Evolutionary conservation across 140 eudicot species (phyloP).

Genomic region (Anethum foeniculum): DNA sequence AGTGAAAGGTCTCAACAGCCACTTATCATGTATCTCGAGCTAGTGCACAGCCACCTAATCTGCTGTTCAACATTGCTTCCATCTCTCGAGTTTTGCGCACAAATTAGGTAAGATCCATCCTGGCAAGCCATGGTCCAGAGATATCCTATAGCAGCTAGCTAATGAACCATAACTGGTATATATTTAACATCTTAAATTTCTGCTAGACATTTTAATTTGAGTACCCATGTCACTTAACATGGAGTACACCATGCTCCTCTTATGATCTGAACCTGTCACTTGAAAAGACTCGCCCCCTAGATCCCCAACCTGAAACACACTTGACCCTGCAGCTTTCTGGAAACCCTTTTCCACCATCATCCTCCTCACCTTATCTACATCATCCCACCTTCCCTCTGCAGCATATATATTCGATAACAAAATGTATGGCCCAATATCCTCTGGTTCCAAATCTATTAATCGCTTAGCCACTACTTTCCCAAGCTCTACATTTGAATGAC

Average conservation of each 20-base stretch:
- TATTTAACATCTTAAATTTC: not conserved
- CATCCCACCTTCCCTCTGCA: conserved; percentile 52
- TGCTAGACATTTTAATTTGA: conserved; percentile 40
- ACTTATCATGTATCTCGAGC: conserved; percentile 14
- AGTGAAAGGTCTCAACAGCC: conserved; percentile 18
- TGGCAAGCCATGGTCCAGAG: not conserved
- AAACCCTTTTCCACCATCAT: conserved; percentile 42
- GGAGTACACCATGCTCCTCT: conserved; percentile 46
- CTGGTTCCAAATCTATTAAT: conserved; percentile 45
- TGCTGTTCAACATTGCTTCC: conserved; percentile 3
- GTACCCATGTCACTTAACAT: conserved; percentile 50
- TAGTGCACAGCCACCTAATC: conserved; percentile 37
- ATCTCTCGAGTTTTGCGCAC: not conserved
- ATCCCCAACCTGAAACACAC: conserved; percentile 22
- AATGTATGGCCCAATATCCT: conserved; percentile 52
- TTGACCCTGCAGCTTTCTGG: conserved; percentile 37
- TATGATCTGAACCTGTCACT: conserved; percentile 25
- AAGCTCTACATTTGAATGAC: conserved; percentile 49
- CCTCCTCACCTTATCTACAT: conserved; percentile 43
- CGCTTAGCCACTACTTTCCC: conserved; percentile 59
- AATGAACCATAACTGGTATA: not conserved
- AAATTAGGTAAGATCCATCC: not conserved
- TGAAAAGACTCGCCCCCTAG: conserved; percentile 12
- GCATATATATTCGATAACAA: conserved; percentile 58
- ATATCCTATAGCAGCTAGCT: not conserved